Percentiles rank a stretch among this genome's conserved stretches.
phyloP scores from a whole-genome alignment of 805 yeast genomes.

The Hanseniaspora thailandica region DNA sequence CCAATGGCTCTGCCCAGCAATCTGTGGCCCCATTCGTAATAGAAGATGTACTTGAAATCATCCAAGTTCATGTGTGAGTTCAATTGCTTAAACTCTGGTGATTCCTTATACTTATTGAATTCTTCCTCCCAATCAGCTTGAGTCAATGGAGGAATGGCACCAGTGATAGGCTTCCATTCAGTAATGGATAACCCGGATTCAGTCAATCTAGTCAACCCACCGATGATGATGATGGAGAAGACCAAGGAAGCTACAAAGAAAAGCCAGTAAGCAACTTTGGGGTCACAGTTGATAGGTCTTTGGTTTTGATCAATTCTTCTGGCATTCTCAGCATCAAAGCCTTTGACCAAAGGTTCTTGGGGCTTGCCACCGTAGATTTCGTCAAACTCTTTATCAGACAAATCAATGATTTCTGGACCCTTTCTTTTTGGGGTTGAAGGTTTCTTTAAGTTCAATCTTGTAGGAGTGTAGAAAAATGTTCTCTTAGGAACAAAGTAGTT shows the following conservation, averaged over 20 bases:
- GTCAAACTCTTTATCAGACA: slow-evolving; percentile 6
- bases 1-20: slow-evolving; percentile 89
- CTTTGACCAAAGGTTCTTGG: not conserved
- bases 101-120: slow-evolving; percentile 63
- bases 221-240: slow-evolving; percentile 90
- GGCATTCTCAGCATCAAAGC: slow-evolving; percentile 4
- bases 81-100: slow-evolving; percentile 84
- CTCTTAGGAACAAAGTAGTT: not conserved
- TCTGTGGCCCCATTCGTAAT: slow-evolving; percentile 97
- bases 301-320: slow-evolving; percentile 17
- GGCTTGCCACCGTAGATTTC: not conserved
- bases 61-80: slow-evolving; percentile 75
- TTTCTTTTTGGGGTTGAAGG: not conserved
- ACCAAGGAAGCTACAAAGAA: slow-evolving; percentile 78
- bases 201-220: slow-evolving; percentile 89
- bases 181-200: slow-evolving; percentile 94
- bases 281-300: slow-evolving; percentile 35
- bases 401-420: not conserved
- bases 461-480: not conserved
- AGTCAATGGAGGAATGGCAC: slow-evolving; percentile 76
- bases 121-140: slow-evolving; percentile 78
- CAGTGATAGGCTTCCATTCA: slow-evolving; percentile 98
- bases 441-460: not conserved
- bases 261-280: slow-evolving; percentile 73
- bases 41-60: slow-evolving; percentile 87